Evolutionary conservation across 352 stramenopile genomes (phyloP), one percentile per base, ranked within the genome.

Genomic region (Globisporangium heterothallicum): DNA sequence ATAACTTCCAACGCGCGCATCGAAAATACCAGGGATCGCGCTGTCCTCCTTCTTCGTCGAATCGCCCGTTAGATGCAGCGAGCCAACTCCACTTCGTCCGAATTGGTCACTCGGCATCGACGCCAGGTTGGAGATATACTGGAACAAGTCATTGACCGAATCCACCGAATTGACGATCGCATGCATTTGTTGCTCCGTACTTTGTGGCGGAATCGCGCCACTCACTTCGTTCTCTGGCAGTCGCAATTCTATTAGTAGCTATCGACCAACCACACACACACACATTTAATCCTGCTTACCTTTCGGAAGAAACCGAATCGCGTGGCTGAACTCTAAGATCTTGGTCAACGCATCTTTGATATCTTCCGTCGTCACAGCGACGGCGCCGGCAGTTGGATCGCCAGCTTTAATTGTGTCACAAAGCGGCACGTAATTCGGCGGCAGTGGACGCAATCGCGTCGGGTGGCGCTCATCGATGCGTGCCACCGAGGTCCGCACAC

Each of bases 151-250:
- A 18, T 88, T 72, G 40, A 84, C 62, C 18, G 81, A 85, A 56
- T 94, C 84, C 18, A 88, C 82, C 1, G 79, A 71, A 55, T 71
- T 88, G 49, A 85, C 62, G 29, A 92, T 62, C n/a, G 83, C 78
- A 26, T 90, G 73, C 22, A 92, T 58, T 38, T 90, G 70, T 44
- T 88, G 76, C 32, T 88, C 70, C 0, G 59, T 29, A 34, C 46
- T 88, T 35, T 51, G 61, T 3, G 51, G 34, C 16, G 59, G 41
- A 27, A 72, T 42, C 4, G 43, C 42, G 8, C 47, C 68, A 5
- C 36, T 58, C 6, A 78, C 59, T 63, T 88, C 71, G 26, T 24
- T 68, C 29, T 71, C 74, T 82, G 47, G 32, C 5, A 3, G 12
- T 36, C 34, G 46, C 5, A 18, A 38, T n/a, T 1, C n/a, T 38